Conservation (phyloP, 768 basidiomycete species). For the Auricularia sp. region DNA sequence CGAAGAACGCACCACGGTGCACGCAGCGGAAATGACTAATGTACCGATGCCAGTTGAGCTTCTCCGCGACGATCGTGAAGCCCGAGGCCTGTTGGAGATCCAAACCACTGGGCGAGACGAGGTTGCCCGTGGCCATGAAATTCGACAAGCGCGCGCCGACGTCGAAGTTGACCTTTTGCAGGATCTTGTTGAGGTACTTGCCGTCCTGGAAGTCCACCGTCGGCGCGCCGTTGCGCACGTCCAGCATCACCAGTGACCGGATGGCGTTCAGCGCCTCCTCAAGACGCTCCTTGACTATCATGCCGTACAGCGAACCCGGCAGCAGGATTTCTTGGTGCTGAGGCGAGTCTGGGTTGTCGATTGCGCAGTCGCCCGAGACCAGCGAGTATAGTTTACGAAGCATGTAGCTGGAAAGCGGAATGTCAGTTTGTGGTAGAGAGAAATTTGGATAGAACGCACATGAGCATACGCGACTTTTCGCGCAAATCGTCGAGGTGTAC, state of each 20-base stretch:
- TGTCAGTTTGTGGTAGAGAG: slow-evolving; percentile 28
- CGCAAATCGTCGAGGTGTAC: slow-evolving; percentile 80
- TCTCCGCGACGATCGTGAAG: slow-evolving; percentile 97
- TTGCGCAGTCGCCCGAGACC: slow-evolving; percentile 80
- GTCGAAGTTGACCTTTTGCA: slow-evolving; percentile 78
- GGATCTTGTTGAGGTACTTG: slow-evolving; percentile 71
- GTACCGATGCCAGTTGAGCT: slow-evolving; percentile 96
- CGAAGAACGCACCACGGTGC: slow-evolving; percentile 98
- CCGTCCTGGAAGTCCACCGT: slow-evolving; percentile 84
- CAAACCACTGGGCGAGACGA: slow-evolving; percentile 88
- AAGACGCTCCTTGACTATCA: slow-evolving; percentile 96
- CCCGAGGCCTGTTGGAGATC: slow-evolving; percentile 96
- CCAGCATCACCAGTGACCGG: slow-evolving; percentile 55
- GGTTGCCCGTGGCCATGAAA: slow-evolving; percentile 95
- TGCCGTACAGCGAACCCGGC: slow-evolving; percentile 84
- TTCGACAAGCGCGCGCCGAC: slow-evolving; percentile 83
- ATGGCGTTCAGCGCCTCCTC: slow-evolving; percentile 78
- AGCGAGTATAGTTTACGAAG: slow-evolving; percentile 86
- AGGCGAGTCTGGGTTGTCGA: slow-evolving; percentile 97
- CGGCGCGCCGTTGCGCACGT: slow-evolving; percentile 64
- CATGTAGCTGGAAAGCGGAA: slow-evolving; percentile 50
- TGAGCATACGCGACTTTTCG: slow-evolving; percentile 89
- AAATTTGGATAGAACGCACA: slow-evolving; percentile 43
- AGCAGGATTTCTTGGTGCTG: slow-evolving; percentile 97
- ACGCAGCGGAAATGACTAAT: slow-evolving; percentile 98